These are phyloP conservation scores for Magnusiomyces suaveolens DNA, from an alignment of 1,139 yeast genomes.

Conservation along the genomic window DNA sequence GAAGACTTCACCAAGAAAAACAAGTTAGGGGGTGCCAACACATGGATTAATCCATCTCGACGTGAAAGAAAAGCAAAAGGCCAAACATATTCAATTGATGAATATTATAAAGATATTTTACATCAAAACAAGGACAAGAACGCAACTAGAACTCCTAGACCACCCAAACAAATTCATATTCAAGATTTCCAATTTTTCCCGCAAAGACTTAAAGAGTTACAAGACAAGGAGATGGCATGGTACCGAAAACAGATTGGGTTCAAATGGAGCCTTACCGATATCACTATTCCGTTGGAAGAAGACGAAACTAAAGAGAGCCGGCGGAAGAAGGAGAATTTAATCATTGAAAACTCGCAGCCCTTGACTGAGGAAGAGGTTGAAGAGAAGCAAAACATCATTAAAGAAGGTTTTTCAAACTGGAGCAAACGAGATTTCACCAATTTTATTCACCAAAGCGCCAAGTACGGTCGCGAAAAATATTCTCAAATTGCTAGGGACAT, in stretches of 20 bases:
- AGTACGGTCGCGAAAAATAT: conserved; percentile 61
- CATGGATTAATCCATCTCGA: conserved; percentile 80
- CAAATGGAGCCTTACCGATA: conserved; percentile 45
- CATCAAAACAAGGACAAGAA: conserved; percentile 38
- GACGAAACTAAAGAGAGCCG: conserved; percentile 55
- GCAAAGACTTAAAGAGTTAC: conserved; percentile 48
- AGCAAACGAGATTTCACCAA: conserved; percentile 82
- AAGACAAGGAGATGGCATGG: conserved; percentile 69
- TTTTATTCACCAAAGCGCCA: conserved; percentile 74
- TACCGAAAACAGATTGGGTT: conserved; percentile 64
- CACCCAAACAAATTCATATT: conserved; percentile 42
- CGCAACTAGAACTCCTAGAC: conserved; percentile 41
- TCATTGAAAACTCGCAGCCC: conserved; percentile 47
- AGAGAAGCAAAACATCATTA: conserved; percentile 50
- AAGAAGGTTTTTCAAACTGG: conserved; percentile 72
- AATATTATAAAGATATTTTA: conserved; percentile 74
- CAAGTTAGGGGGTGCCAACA: conserved; percentile 14
- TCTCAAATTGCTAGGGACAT: conserved; percentile 53
- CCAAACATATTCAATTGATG: conserved; percentile 61
- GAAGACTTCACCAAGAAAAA: conserved; percentile 72
- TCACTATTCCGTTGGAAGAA: conserved; percentile 27
- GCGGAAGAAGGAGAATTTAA: conserved; percentile 52
- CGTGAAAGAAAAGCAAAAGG: conserved; percentile 77
- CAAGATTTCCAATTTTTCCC: conserved; percentile 92
- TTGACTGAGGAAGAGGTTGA: conserved; percentile 68